Conservation (phyloP, 2,329 filamentous ascomycete genomes). For the Cadophora sp. region DNA sequence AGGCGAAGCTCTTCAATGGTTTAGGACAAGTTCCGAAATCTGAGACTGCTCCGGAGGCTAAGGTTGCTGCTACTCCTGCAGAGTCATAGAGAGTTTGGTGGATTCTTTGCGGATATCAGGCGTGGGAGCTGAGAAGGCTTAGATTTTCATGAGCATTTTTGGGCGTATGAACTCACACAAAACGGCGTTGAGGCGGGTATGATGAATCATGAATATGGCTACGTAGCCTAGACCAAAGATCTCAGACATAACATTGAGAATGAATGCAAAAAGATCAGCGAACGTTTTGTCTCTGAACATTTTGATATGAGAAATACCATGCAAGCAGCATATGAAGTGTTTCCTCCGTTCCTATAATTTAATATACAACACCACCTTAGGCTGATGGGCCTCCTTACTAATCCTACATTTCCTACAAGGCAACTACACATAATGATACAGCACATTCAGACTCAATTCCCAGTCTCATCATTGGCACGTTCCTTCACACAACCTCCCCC, state of each 20-base stretch:
- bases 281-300: neutral
- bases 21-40: constrained; percentile 34
- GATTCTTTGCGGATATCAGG: neutral
- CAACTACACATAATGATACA: neutral
- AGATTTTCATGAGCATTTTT: constrained; percentile 29
- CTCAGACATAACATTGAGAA: constrained; percentile 20
- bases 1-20: constrained; percentile 56
- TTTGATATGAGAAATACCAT: neutral
- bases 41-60: constrained; percentile 14
- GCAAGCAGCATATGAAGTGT: neutral
- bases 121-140: neutral
- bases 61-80: constrained; percentile 15
- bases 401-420: neutral
- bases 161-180: constrained; percentile 29
- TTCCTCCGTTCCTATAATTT: neutral
- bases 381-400: neutral
- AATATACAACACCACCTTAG: neutral
- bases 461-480: neutral
- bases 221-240: constrained; percentile 10
- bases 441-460: neutral
- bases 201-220: constrained; percentile 30
- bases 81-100: constrained; percentile 16
- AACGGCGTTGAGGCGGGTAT: constrained; percentile 33
- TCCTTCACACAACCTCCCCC: constrained; percentile 24
- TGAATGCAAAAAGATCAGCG: neutral